Conservation (phyloP, 73 alveolate species). For the Paramecium octaurelia region DNA sequence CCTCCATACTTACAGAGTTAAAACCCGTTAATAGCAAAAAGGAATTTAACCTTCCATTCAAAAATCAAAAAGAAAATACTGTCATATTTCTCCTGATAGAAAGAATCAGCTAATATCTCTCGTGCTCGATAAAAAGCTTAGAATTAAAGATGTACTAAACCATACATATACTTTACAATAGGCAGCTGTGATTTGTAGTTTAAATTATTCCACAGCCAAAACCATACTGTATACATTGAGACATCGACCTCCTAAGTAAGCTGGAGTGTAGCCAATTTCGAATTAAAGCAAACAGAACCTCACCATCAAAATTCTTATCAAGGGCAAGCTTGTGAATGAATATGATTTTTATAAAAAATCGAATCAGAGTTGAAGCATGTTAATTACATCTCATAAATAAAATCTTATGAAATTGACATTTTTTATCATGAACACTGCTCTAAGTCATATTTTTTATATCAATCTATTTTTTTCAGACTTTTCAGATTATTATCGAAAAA, state of each 20-base stretch:
- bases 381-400: background rate
- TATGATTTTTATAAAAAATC: background rate
- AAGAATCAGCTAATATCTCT: background rate
- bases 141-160: conserved; percentile 21
- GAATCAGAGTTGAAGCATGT: background rate
- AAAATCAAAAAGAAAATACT: conserved; percentile 32
- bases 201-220: conserved; percentile 48
- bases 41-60: background rate
- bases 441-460: background rate
- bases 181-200: conserved; percentile 33
- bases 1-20: conserved; percentile 11
- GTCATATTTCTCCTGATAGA: conserved; percentile 16
- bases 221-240: conserved; percentile 16
- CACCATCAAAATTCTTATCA: background rate
- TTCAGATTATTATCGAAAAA: background rate
- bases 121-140: conserved; percentile 1
- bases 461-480: background rate
- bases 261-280: background rate
- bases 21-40: background rate
- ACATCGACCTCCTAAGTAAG: background rate
- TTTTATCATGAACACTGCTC: background rate
- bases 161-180: background rate
- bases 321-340: background rate
- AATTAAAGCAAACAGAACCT: background rate
- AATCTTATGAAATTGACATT: background rate